A percentile compares a stretch with the other conserved stretches of the same genome.
phyloP scores from a whole-genome alignment of 106 monocot species.

The Hemerocallis citrina region DNA sequence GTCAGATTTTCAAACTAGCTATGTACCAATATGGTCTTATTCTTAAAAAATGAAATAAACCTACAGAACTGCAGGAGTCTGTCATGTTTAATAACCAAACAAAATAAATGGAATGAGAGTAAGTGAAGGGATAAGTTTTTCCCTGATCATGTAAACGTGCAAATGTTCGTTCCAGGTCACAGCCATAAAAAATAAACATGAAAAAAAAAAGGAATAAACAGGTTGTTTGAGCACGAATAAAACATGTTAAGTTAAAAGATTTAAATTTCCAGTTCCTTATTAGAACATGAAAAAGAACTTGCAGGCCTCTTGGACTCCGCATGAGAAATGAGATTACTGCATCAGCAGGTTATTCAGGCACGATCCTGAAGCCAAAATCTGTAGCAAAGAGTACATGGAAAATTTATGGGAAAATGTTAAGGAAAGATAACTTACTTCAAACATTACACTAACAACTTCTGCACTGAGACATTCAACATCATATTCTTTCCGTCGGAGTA shows the following conservation, averaged over 20 bases:
- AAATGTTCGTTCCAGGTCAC: too few species aligned
- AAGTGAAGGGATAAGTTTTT: not conserved
- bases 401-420: not conserved
- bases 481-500: conserved; percentile 34
- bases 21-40: too few species aligned
- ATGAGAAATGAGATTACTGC: not conserved
- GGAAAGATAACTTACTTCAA: conserved; percentile 55
- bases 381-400: not conserved
- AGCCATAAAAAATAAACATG: not conserved
- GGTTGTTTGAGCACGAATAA: not conserved
- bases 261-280: not conserved
- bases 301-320: not conserved
- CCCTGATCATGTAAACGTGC: too few species aligned
- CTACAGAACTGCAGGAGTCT: too few species aligned
- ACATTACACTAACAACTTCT: conserved; percentile 89
- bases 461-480: conserved; percentile 48
- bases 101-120: not conserved
- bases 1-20: too few species aligned
- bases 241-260: not conserved
- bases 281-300: not conserved
- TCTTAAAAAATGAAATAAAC: too few species aligned
- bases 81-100: not conserved
- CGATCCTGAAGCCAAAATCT: not conserved
- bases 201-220: not conserved
- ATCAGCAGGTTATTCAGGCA: not conserved